Conservation (phyloP, 306 rosid genomes). For the Biancaea sappan region DNA sequence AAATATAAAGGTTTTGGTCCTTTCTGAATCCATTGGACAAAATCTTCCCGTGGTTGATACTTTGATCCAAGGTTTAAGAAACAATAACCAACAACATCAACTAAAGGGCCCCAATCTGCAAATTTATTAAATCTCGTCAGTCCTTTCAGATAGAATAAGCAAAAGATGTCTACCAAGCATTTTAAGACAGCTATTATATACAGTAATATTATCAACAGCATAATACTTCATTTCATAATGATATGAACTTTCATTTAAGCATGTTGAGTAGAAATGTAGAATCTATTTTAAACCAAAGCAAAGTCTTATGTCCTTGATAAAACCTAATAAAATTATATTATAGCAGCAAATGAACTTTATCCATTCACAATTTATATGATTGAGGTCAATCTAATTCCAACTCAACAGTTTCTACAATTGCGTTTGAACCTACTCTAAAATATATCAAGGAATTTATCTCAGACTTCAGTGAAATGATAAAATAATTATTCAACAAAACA, state of each 20-base stretch:
- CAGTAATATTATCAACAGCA: background rate
- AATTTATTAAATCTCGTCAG: slow-evolving; percentile 30
- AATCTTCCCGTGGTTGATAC: slow-evolving; percentile 70
- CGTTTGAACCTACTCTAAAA: slow-evolving; percentile 7
- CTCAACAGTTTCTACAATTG: background rate
- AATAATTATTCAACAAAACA: background rate
- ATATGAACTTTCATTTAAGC: too few species aligned
- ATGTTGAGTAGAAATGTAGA: background rate
- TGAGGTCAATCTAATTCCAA: background rate
- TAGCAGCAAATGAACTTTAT: background rate
- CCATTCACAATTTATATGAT: slow-evolving; percentile 8
- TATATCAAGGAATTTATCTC: background rate
- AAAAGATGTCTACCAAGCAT: slow-evolving; percentile 16
- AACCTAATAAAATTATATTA: background rate
- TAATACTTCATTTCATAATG: background rate
- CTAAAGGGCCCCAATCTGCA: slow-evolving; percentile 89
- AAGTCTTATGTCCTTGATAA: slow-evolving; percentile 4
- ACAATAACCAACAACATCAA: slow-evolving; percentile 88
- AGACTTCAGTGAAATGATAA: slow-evolving; percentile 4
- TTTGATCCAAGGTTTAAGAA: slow-evolving; percentile 75
- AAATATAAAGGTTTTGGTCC: slow-evolving; percentile 76
- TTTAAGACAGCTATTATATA: slow-evolving; percentile 4
- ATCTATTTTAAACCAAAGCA: background rate
- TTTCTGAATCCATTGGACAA: slow-evolving; percentile 65
- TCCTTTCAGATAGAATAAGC: slow-evolving; percentile 14